Evolutionary conservation across 169 alveolate genomes (phyloP).

Genomic region (Cryptosporidium parvum): DNA sequence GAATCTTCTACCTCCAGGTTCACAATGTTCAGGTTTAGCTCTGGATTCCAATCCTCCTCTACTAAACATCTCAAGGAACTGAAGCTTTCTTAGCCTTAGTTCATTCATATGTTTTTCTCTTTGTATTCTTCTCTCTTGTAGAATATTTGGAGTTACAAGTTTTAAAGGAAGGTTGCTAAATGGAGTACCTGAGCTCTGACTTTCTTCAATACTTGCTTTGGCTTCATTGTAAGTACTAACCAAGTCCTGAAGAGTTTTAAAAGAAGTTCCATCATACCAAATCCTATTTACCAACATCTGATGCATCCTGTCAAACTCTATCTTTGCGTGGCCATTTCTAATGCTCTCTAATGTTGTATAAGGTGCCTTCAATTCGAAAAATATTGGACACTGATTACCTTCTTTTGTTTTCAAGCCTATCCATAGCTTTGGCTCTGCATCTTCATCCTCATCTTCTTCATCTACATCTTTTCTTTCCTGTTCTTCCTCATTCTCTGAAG

Average conservation of each 20-base stretch:
- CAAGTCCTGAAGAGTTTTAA: slow-evolving; percentile 70
- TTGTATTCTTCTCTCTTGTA: slow-evolving; percentile 42
- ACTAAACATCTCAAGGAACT: slow-evolving; percentile 60
- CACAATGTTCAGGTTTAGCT: slow-evolving; percentile 82
- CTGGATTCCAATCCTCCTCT: slow-evolving; percentile 80
- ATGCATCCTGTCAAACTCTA: slow-evolving; percentile 68
- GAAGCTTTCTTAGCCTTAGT: slow-evolving; percentile 38
- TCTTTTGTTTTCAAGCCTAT: slow-evolving; percentile 74
- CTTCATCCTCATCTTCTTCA: slow-evolving; percentile 22
- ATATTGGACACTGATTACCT: slow-evolving; percentile 56
- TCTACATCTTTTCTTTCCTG: not conserved
- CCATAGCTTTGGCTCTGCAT: slow-evolving; percentile 76
- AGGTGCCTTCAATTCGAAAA: slow-evolving; percentile 61
- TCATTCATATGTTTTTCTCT: slow-evolving; percentile 54
- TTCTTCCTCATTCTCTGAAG: not conserved
- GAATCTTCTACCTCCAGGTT: slow-evolving; percentile 81
- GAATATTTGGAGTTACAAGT: slow-evolving; percentile 29
- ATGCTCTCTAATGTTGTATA: slow-evolving; percentile 51
- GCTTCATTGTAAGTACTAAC: slow-evolving; percentile 72
- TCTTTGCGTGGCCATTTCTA: slow-evolving; percentile 58
- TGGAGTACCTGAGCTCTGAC: not conserved
- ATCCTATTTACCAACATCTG: slow-evolving; percentile 74
- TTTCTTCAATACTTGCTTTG: not conserved
- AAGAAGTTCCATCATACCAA: slow-evolving; percentile 76
- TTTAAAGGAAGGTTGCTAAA: not conserved